phyloP scores from a whole-genome alignment of 2,329 filamentous ascomycete genomes.

The Annulohypoxylon truncatum region DNA sequence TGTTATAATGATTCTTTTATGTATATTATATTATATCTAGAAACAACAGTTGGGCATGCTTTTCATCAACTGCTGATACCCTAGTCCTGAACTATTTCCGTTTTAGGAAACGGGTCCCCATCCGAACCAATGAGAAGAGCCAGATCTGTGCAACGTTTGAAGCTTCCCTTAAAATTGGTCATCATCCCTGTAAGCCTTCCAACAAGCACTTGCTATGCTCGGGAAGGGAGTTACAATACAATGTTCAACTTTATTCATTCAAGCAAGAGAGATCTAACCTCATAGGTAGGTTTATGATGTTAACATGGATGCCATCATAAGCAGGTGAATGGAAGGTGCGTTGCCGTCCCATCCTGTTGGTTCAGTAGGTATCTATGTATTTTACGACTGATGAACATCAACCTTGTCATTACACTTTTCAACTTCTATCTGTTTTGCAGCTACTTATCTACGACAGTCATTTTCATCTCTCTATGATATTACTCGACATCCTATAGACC shows the following conservation, averaged over 20 bases:
- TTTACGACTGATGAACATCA: background rate
- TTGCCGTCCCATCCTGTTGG: background rate
- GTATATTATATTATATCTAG: too few relatives aligned
- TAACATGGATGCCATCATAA: background rate
- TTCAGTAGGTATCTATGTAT: background rate
- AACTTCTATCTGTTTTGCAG: background rate
- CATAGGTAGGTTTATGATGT: background rate
- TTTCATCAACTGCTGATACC: background rate
- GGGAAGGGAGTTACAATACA: background rate
- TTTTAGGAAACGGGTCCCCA: constrained; percentile 10
- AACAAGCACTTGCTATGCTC: background rate
- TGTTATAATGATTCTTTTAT: background rate
- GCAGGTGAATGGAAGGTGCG: background rate
- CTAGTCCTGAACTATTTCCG: background rate
- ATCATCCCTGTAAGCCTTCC: background rate
- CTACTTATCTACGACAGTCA: background rate
- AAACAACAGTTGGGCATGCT: too few relatives aligned
- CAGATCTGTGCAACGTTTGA: background rate
- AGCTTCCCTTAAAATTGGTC: background rate
- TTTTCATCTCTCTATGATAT: background rate
- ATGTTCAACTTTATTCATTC: background rate
- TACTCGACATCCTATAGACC: background rate
- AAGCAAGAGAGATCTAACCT: background rate
- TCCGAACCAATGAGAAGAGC: constrained; percentile 16
- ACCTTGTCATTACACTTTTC: background rate